A percentile compares a stretch with the other conserved stretches of the same genome.
Evolutionary conservation across 768 basidiomycete genomes (phyloP).

Genomic region (Cytidiella melzeri): DNA sequence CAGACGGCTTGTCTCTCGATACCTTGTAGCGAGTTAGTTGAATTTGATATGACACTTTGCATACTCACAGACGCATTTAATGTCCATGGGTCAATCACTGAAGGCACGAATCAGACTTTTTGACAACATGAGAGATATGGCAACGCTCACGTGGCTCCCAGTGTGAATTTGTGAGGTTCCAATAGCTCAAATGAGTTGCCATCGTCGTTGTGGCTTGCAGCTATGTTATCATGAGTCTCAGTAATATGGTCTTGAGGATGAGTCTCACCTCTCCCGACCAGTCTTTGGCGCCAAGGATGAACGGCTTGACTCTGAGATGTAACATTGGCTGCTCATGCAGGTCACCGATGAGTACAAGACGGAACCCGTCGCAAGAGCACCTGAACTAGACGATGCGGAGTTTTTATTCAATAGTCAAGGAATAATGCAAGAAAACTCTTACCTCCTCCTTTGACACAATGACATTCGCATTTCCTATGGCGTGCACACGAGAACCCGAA

Average conservation of each 20-base stretch:
- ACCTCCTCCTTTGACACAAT: slow-evolving; percentile 83
- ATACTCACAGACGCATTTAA: slow-evolving; percentile 61
- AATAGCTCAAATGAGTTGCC: slow-evolving; percentile 83
- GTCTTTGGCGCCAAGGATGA: slow-evolving; percentile 77
- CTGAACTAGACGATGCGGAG: slow-evolving; percentile 51
- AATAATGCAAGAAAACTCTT: slow-evolving; percentile 11
- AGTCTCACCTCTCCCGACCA: slow-evolving; percentile 84
- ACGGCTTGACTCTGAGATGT: slow-evolving; percentile 82
- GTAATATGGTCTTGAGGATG: background rate
- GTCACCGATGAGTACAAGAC: slow-evolving; percentile 91
- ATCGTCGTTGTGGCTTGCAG: slow-evolving; percentile 79
- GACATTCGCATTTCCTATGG: slow-evolving; percentile 35
- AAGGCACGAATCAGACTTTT: background rate
- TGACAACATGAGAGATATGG: background rate
- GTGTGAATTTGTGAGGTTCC: slow-evolving; percentile 95
- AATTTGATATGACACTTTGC: background rate
- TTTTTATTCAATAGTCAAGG: background rate
- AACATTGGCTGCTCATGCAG: slow-evolving; percentile 92
- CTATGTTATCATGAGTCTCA: slow-evolving; percentile 33
- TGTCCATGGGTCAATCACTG: slow-evolving; percentile 96
- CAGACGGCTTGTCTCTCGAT: slow-evolving; percentile 41
- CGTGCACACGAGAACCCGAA: slow-evolving; percentile 13
- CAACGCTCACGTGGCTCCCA: slow-evolving; percentile 82
- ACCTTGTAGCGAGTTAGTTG: slow-evolving; percentile 32
- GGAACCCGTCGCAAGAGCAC: slow-evolving; percentile 85